Percentiles rank a stretch among this genome's conserved stretches.
Evolutionary conservation across 2,329 filamentous ascomycete species (phyloP).

Genomic region (Fusarium sulawesiense): DNA sequence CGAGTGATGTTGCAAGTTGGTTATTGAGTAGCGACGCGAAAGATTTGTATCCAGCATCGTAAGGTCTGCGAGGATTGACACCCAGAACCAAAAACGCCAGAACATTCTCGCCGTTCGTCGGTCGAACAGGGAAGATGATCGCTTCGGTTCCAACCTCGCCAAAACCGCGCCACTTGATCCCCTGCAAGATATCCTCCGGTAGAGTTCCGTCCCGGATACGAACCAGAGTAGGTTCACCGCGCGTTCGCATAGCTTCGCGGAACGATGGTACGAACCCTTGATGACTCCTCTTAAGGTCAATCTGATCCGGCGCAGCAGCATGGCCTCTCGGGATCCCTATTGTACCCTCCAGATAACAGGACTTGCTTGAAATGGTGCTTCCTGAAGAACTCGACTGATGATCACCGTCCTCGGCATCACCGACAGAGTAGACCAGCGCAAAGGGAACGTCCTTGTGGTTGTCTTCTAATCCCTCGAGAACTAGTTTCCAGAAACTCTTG

Average conservation of each 20-base stretch:
- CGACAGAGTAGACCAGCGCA: slow-evolving; percentile 56
- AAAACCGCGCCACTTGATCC: slow-evolving; percentile 70
- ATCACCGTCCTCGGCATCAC: slow-evolving; percentile 52
- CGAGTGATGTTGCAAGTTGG: slow-evolving; percentile 70
- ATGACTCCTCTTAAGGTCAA: slow-evolving; percentile 51
- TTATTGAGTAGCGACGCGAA: slow-evolving; percentile 61
- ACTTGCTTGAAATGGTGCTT: slow-evolving; percentile 52
- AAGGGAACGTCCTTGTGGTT: slow-evolving; percentile 55
- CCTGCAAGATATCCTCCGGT: slow-evolving; percentile 66
- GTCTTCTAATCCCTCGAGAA: slow-evolving; percentile 49
- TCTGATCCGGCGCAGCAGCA: slow-evolving; percentile 47
- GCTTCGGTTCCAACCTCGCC: slow-evolving; percentile 69
- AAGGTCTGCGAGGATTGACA: slow-evolving; percentile 74
- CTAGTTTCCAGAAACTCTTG: slow-evolving; percentile 51
- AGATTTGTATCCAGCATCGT: slow-evolving; percentile 74
- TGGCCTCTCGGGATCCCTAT: slow-evolving; percentile 52
- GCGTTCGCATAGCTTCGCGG: slow-evolving; percentile 52
- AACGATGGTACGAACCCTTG: slow-evolving; percentile 53
- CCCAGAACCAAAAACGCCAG: slow-evolving; percentile 75
- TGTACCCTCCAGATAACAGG: slow-evolving; percentile 52
- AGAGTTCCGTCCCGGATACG: slow-evolving; percentile 62
- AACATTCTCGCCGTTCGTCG: slow-evolving; percentile 70
- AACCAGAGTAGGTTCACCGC: slow-evolving; percentile 51
- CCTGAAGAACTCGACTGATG: slow-evolving; percentile 50
- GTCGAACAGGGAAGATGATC: slow-evolving; percentile 75